These are phyloP conservation scores for Saturnispora diversa DNA, from an alignment of 805 yeast species.

Conservation along the genomic window DNA sequence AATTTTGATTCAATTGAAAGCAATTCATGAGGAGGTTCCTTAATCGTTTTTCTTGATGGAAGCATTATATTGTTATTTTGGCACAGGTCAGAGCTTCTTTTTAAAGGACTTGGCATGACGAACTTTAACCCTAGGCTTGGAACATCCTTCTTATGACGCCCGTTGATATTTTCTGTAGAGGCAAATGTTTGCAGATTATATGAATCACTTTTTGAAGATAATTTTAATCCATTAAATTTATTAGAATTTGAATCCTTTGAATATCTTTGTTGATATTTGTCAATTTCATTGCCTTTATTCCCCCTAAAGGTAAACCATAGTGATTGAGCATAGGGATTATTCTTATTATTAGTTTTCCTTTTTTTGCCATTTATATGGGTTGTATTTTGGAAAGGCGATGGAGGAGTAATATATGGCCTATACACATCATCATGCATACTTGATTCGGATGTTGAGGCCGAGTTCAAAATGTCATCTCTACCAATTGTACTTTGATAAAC, in stretches of 20 bases:
- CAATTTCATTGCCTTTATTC: constrained; percentile 30
- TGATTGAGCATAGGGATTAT: constrained; percentile 37
- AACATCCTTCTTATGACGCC: background rate
- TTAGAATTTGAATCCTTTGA: too few species aligned
- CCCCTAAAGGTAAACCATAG: constrained; percentile 34
- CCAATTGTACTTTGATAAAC: constrained; percentile 1
- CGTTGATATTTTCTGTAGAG: too few species aligned
- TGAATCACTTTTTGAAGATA: too few species aligned
- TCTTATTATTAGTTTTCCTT: background rate
- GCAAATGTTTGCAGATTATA: too few species aligned
- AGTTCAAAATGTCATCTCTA: too few species aligned
- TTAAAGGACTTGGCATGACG: constrained; percentile 2
- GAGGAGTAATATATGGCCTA: constrained; percentile 15
- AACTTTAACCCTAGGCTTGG: background rate
- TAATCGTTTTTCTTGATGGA: background rate
- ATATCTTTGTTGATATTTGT: constrained; percentile 2
- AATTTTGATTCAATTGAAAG: constrained; percentile 9
- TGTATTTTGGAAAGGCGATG: constrained; percentile 14
- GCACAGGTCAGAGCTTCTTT: background rate
- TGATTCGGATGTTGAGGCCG: background rate
- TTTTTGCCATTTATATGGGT: background rate
- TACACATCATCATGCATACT: constrained; percentile 12
- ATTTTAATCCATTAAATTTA: too few species aligned
- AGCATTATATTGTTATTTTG: background rate
- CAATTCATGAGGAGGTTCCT: constrained; percentile 10